Evolutionary conservation across 306 rosid species (phyloP), one percentile per base, ranked within the genome.

Genomic region (Echinosophora koreensis): DNA sequence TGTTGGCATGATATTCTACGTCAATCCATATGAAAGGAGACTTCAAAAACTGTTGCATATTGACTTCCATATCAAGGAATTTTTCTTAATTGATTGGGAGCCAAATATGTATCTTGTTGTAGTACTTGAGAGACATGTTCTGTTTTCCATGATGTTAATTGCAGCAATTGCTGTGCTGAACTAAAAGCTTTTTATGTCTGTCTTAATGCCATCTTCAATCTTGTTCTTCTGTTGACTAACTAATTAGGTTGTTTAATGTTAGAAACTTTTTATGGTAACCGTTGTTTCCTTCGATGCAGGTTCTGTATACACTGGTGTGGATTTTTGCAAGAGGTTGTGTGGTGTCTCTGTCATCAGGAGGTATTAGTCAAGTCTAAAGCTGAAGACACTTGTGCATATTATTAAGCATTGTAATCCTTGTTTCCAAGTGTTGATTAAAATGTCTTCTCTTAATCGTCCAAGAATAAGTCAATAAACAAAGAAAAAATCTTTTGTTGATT

Each of bases 321-420:
- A 96, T 78, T 96, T 96, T 77, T 89, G 98, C 68, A 96, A 96
- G 93, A 89, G 99, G 86, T 78, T 96, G 74, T 96, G 99, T 67
- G 99, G 99, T 67, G 99, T 92, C 54, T 96, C 99, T 55, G 90
- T 96, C 81, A 92, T 96, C 84, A 84, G 98, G 84, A 96, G 99
- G 99, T 96, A 88, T 12, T 16, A 69, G 39, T 68, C 62, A 51
- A 76, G 69, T 76, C 65, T 37, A 47, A 60, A 66, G 37, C 74
- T 46, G 57, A n/a, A 62, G 15, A 66, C 69, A 50, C 14, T 44
- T 38, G 9, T 28, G 10, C 44, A 73, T 78, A 41, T 49, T n/a
- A 58, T 50, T 76, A 12, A 16, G 41, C 69, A 54, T 17, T 74
- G 18, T 68, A 59, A 38, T 32, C 58, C 27, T 66, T 81, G 71